Evolutionary conservation across 2,329 filamentous ascomycete genomes (phyloP), one percentile per base, ranked within the genome.

Genomic region (Cladobotryum protrusum): DNA sequence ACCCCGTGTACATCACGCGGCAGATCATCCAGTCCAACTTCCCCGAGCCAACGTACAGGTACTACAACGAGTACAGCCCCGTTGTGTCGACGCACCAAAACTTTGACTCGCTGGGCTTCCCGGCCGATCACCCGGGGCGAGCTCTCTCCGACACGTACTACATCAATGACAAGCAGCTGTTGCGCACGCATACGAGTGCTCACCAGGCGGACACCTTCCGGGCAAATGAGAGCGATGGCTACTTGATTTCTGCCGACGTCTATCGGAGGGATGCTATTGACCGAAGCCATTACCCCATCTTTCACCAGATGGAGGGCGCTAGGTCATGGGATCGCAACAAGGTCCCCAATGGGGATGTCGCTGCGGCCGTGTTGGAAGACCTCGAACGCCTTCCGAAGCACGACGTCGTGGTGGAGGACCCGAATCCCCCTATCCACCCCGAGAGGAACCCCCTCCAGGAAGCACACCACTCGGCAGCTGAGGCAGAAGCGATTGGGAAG

Each of bases 231-330:
- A 86, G 79, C 59, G 78, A 83, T 35, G 93, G 92, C 3, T 99
- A 90, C 65, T 86, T 95, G 33, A 87, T 99, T 64, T 87, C 86
- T 52, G 93, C 92, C 19, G 93, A 99, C 66, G 93, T 99, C 15
- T 99, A 97, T 68, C 83, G 93, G 40, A 81, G 93, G 56, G 93
- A 99, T 78, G 91, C 92, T 50, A 86, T 99, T 62, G 93, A 99
- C 69, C 82, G 88, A 50, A 93, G 86, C 59, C 93, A 99, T 70
- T 97, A 97, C 69, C 93, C 93, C 0, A 83, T 95, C 52, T 99
- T 99, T 69, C 93, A 99, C 70, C 93, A 99, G 72, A 97, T 97
- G 91, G 93, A 99, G 67, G 92, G 90, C 12, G 92, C 92, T 8
- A 79, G 86, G 59, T 85, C 90, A 48, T 99, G 93, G 92, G 86